A percentile compares a stretch with the other conserved stretches of the same genome.
phyloP scores from a whole-genome alignment of 2,329 filamentous ascomycete species.

The Ophiostoma himal-ulmi region DNA sequence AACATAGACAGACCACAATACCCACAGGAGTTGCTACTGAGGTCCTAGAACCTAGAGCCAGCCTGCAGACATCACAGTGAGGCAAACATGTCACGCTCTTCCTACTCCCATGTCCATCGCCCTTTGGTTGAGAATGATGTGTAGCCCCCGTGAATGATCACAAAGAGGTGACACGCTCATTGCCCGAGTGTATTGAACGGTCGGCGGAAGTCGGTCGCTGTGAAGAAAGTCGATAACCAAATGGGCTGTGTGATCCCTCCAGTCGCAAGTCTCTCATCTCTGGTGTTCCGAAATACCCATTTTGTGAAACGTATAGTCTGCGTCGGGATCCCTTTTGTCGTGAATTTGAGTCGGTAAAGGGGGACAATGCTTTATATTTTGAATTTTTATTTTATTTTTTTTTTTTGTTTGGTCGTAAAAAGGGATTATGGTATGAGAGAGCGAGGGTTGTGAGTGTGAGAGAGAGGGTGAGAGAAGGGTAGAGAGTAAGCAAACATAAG shows the following conservation, averaged over 20 bases:
- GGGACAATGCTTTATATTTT: conserved; percentile 11
- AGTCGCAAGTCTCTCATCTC: background rate
- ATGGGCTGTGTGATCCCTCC: background rate
- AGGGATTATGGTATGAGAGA: conserved; percentile 3
- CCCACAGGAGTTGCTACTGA: background rate
- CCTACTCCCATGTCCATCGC: background rate
- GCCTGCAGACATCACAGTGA: background rate
- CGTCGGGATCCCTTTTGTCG: background rate
- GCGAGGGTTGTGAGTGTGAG: background rate
- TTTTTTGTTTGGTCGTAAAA: conserved; percentile 12
- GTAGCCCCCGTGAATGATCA: background rate
- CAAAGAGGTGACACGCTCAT: background rate
- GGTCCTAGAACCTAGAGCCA: background rate
- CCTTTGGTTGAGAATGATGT: background rate
- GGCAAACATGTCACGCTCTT: background rate
- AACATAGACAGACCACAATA: background rate
- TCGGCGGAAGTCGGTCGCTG: conserved; percentile 7
- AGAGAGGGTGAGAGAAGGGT: background rate
- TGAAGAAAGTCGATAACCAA: background rate
- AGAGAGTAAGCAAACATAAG: conserved; percentile 1
- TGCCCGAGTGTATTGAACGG: background rate
- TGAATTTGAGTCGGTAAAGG: background rate
- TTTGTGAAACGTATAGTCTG: background rate
- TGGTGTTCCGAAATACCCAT: background rate
- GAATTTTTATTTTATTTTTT: conserved; percentile 15